Base-by-base conservation (phyloP, 2,329 filamentous ascomycete genomes). In the Penicillium sp. region DNA sequence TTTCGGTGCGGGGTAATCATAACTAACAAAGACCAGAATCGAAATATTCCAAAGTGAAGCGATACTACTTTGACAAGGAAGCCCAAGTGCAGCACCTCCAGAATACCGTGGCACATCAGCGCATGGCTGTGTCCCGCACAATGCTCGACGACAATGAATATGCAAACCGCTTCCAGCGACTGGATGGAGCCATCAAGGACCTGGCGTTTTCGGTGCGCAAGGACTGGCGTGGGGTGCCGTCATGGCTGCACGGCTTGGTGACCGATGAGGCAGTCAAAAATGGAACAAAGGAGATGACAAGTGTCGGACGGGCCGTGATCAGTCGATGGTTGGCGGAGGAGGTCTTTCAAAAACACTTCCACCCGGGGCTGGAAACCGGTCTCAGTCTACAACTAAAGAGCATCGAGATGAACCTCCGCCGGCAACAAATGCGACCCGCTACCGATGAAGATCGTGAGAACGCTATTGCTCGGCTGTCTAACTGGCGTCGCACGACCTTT, bases 21-120 rank as follows among this genome's bases (percentile, higher is more conserved):
- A 33, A 50, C 30, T 38, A 16, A 36, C 22, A 9, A 16, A 53
- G 53, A 46, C 8, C 58, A 96, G 92, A 94, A 66, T 85, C 84
- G 61, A 99, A 99, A 76, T 99, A 99, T 71, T 95, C 95, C 71
- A 96, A 96, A 69, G 92, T 99, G 51, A 99, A 99, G 77, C 86
- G 91, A 50, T 89, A 96, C 64, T 99, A 96, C 70, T 97, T 97
- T 70, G 94, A 97, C 58, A 87, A 95, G 63, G 88, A 87, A 60
- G 81, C 85, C 16, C 92, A 96, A 72, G 89, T 97, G 22, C 92
- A 96, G 70, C 88, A 94, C 64, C 81, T 99, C 16, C 94, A 99
- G 70, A 97, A 99, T 70, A 94, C 91, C n/a, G 83, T 99, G 47
- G 94, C 94, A 51, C 94, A 96, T 71, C 94, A 97, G 73, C 87